A percentile compares a stretch with the other conserved stretches of the same genome.
phyloP scores from a whole-genome alignment of 164 flowering plant species.

The Brasenia schreberi region DNA sequence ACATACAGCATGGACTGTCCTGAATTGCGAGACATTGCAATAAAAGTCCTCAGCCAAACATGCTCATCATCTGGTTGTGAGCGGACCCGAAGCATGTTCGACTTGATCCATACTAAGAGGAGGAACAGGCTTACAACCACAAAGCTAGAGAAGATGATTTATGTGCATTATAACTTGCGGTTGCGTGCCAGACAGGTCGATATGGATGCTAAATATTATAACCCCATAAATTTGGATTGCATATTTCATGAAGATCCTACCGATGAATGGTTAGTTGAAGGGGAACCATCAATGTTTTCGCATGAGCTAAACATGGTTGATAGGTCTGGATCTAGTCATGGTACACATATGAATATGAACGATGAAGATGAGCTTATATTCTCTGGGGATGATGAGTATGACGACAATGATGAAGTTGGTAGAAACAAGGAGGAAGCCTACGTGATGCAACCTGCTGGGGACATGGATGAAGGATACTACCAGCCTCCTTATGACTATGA shows the following conservation, averaged over 20 bases:
- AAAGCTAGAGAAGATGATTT: background rate
- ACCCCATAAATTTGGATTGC: background rate
- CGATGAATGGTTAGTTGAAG: background rate
- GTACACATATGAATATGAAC: background rate
- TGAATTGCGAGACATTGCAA: background rate
- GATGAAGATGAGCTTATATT: background rate
- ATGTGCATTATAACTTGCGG: background rate
- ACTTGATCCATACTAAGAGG: constrained; percentile 2
- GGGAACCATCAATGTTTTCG: background rate
- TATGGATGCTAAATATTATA: background rate
- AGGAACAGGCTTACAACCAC: background rate
- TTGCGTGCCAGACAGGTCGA: background rate
- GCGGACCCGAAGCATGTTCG: background rate
- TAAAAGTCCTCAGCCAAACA: background rate
- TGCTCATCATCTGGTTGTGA: background rate
- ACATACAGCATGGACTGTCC: constrained; percentile 78
- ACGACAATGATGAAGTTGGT: background rate
- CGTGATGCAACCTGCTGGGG: background rate
- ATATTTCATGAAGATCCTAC: constrained; percentile 1
- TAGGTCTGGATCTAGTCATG: background rate
- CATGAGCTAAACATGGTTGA: background rate
- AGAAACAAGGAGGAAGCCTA: background rate
- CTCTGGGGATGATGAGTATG: background rate
- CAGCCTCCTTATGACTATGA: background rate
- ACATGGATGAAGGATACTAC: background rate